These are phyloP conservation scores for Chytriomyces hyalinus DNA, from an alignment of 192 early-diverging fungal genomes.

Conservation along the genomic window DNA sequence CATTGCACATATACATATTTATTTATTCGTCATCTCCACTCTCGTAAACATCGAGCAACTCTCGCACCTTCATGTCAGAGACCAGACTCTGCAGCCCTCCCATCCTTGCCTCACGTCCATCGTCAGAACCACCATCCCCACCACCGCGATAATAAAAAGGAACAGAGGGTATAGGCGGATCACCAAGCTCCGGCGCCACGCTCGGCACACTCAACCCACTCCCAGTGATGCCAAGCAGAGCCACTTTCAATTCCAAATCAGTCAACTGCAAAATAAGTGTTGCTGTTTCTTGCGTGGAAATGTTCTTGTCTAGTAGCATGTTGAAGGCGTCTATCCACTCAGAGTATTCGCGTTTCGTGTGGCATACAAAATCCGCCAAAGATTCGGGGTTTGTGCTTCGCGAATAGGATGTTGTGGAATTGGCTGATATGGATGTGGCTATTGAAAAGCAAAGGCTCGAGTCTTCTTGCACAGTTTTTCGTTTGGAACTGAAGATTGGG, in stretches of 20 bases:
- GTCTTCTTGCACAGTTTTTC: conserved; percentile 34
- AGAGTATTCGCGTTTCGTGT: conserved; percentile 48
- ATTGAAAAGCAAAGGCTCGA: conserved; percentile 57
- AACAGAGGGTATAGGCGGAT: conserved; percentile 6
- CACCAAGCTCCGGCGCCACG: conserved; percentile 23
- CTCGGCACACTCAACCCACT: conserved; percentile 57
- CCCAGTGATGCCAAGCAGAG: conserved; percentile 69
- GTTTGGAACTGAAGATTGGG: conserved; percentile 40
- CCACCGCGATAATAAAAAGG: conserved; percentile 26
- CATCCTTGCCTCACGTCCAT: conserved; percentile 13
- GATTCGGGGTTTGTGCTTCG: conserved; percentile 16
- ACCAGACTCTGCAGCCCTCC: conserved; percentile 14
- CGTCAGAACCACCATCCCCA: conserved; percentile 1
- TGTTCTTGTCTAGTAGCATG: conserved; percentile 69
- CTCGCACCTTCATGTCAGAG: conserved; percentile 21
- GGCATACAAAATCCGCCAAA: conserved; percentile 65
- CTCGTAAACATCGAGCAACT: conserved; percentile 24
- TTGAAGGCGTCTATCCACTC: conserved; percentile 82
- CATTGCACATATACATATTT: too few species aligned
- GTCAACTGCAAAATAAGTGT: conserved; percentile 67
- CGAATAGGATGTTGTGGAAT: conserved; percentile 11
- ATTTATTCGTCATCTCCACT: conserved; percentile 10
- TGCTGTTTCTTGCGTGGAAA: conserved; percentile 69
- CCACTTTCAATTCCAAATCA: conserved; percentile 71
- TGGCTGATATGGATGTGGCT: conserved; percentile 33